Percentiles rank a stretch among this genome's conserved stretches.
These are phyloP conservation scores for Rhizopogon rudus DNA, from an alignment of 768 basidiomycete genomes.

Conservation along the genomic window DNA sequence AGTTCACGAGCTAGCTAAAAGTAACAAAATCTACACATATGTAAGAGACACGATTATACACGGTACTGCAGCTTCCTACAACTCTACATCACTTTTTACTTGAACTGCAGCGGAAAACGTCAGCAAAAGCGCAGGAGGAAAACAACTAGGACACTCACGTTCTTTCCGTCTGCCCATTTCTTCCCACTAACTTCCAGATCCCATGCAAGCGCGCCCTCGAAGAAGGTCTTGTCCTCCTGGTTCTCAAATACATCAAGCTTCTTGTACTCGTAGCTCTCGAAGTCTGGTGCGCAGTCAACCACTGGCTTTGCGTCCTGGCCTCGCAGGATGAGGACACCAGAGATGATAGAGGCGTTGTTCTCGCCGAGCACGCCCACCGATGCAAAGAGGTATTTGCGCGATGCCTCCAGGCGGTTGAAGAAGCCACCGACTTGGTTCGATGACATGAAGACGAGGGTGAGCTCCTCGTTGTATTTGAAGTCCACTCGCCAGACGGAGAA, in stretches of 20 bases:
- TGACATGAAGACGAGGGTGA: constrained; percentile 92
- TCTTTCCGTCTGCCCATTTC: constrained; percentile 89
- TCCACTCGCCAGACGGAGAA: constrained; percentile 90
- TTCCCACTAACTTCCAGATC: constrained; percentile 86
- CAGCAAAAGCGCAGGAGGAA: not conserved
- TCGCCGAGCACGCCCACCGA: constrained; percentile 88
- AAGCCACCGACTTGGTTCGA: constrained; percentile 91
- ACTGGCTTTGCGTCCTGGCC: constrained; percentile 70
- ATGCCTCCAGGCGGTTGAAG: constrained; percentile 97
- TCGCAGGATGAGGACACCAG: constrained; percentile 78
- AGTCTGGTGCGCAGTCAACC: constrained; percentile 83
- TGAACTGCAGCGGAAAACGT: constrained; percentile 20
- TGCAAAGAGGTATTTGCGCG: constrained; percentile 94
- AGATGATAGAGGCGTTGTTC: constrained; percentile 71
- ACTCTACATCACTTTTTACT: constrained; percentile 13
- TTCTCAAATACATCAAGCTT: constrained; percentile 66
- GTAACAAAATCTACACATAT: not conserved
- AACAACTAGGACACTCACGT: constrained; percentile 47
- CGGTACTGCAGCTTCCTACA: not conserved
- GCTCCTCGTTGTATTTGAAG: constrained; percentile 96
- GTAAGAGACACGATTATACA: not conserved
- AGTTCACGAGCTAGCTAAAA: not conserved
- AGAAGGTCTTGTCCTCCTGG: constrained; percentile 78
- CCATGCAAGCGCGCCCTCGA: constrained; percentile 92
- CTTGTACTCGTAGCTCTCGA: constrained; percentile 81